Evolutionary conservation across 768 basidiomycete genomes (phyloP).

Genomic region (Boletus subcaerulescens): DNA sequence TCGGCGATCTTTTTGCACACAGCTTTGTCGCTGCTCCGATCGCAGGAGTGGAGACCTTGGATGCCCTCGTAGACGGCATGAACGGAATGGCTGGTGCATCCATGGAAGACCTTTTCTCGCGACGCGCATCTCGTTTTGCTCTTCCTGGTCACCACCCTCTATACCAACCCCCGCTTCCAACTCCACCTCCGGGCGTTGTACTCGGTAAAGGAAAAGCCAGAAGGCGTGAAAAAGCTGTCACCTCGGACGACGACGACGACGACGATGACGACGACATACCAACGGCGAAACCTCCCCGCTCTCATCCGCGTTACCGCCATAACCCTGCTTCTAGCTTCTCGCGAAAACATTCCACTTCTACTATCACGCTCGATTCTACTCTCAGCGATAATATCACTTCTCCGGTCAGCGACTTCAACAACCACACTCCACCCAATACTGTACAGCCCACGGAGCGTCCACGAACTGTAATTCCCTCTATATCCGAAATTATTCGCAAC

Average conservation of each 20-base stretch:
- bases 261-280: slow-evolving; percentile 20
- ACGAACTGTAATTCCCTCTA: slow-evolving; percentile 68
- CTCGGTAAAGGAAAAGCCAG: slow-evolving; percentile 50
- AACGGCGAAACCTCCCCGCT: slow-evolving; percentile 14
- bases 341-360: slow-evolving; percentile 27
- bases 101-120: slow-evolving; percentile 53
- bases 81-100: slow-evolving; percentile 77
- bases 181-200: slow-evolving; percentile 75
- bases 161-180: slow-evolving; percentile 80
- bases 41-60: slow-evolving; percentile 81
- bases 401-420: slow-evolving; percentile 7
- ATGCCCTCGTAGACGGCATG: slow-evolving; percentile 88
- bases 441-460: slow-evolving; percentile 27
- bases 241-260: slow-evolving; percentile 59
- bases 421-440: slow-evolving; percentile 7
- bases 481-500: slow-evolving; percentile 83
- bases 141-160: slow-evolving; percentile 68
- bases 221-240: slow-evolving; percentile 23
- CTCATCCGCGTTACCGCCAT: slow-evolving; percentile 21
- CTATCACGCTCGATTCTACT: slow-evolving; percentile 28
- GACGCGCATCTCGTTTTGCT: slow-evolving; percentile 47
- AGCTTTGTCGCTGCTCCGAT: slow-evolving; percentile 73
- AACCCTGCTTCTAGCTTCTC: slow-evolving; percentile 20
- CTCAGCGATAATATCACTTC: slow-evolving; percentile 16
- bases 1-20: slow-evolving; percentile 28